phyloP scores from a whole-genome alignment of 352 stramenopile genomes.

The Pythium coloratum region DNA sequence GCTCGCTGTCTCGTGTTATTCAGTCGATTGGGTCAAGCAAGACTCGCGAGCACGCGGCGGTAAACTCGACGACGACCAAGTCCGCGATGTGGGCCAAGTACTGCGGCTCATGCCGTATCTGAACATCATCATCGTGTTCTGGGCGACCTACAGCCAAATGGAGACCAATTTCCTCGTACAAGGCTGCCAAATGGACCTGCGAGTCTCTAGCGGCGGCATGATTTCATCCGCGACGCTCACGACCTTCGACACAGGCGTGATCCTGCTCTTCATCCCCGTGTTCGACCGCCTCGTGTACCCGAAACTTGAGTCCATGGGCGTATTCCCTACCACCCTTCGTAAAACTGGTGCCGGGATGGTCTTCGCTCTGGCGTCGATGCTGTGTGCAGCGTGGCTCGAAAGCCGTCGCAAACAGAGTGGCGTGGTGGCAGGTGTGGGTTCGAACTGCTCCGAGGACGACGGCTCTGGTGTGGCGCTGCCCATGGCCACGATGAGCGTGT shows the following conservation, averaged over 20 bases:
- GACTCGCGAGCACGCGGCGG: conserved; percentile 48
- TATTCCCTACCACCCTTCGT: conserved; percentile 69
- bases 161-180: conserved; percentile 82
- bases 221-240: conserved; percentile 85
- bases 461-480: conserved; percentile 38
- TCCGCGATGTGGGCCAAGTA: conserved; percentile 67
- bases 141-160: conserved; percentile 79
- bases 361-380: conserved; percentile 78
- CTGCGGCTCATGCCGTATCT: conserved; percentile 74
- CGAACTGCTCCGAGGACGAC: conserved; percentile 67
- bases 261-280: conserved; percentile 88
- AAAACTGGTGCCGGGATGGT: conserved; percentile 86
- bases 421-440: conserved; percentile 47
- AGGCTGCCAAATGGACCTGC: conserved; percentile 62
- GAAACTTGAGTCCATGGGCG: conserved; percentile 43
- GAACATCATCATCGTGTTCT: conserved; percentile 84
- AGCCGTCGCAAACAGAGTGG: conserved; percentile 55
- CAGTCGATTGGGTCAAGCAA: conserved; percentile 56
- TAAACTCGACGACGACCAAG: conserved; percentile 43
- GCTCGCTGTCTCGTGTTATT: conserved; percentile 54
- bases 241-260: conserved; percentile 83
- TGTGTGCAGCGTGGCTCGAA: conserved; percentile 65
- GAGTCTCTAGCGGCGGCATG: conserved; percentile 33
- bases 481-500: conserved; percentile 82
- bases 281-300: conserved; percentile 86